Base-by-base conservation (phyloP, 495 filamentous ascomycete genomes). In the Penicillium odoratum region DNA sequence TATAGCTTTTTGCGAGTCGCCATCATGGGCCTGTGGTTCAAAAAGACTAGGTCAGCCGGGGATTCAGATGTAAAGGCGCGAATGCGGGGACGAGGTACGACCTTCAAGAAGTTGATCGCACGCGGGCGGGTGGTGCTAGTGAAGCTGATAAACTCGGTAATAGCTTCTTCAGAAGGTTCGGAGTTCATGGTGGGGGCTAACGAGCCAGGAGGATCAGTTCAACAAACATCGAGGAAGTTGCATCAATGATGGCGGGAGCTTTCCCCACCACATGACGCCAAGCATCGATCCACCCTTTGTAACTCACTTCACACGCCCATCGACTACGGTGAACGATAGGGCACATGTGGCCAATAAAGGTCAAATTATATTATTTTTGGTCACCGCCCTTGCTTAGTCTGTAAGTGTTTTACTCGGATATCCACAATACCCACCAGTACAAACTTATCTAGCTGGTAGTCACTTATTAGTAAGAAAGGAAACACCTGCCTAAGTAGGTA, bases 31-130 rank as follows among this genome's bases (percentile, higher is more conserved):
- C 80, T 83, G 57, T 45, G 26, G 7, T 10, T n/a, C 10, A 26
- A 54, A 49, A 18, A 58, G 4, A 9, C 10, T 21, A 38, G 11
- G 34, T 51, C 48, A 36, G 30, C 31, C 8, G 26, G 30, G 38
- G 21, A 7, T 67, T 54, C 58, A 61, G 13, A 30, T 13, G 8
- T 15, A 48, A 34, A 13, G 18, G 7, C 21, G 0, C 28, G 16
- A 31, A n/a, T 38, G 13, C n/a, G 29, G 29, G 48, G 26, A 26
- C 8, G 29, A 26, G 28, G 29, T n/a, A 55, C 25, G 34, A 81
- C 79, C 68, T 77, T 79, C 25, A 82, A 60, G 57, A 78, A 82
- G 56, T 56, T 68, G 58, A 79, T 70, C n/a, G 79, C 79, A 53
- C 75, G 69, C 34, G 75, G 69, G 48, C 75, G 77, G 5, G 71